Evolutionary conservation across 1,139 yeast species (phyloP), one percentile per base, ranked within the genome.

Genomic region (Protomyces gravidus): DNA sequence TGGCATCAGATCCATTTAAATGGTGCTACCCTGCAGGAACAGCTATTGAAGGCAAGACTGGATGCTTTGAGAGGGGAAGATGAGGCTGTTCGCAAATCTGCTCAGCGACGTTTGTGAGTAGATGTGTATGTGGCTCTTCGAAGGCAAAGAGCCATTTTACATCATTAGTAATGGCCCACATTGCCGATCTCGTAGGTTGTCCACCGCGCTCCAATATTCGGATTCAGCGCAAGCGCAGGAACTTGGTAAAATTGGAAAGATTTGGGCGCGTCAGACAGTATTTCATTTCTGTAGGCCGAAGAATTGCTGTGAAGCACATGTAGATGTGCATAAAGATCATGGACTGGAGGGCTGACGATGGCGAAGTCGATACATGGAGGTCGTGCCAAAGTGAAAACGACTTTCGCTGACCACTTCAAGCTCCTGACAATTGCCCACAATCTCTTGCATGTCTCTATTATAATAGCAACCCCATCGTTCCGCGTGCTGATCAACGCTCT

Each of bases 381-480:
- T 89, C 1, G 97, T 86, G n/a, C 98, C 97, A 64, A 92, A 78
- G 74, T 92, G 97, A 26, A 83, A 84, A 66, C 95, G 77, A 65
- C 82, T 82, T 67, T 87, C 89, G 65, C 82, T 83, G 1, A 90
- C 87, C 45, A 92, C 79, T 66, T 87, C 94, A 63, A 92, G 77
- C 0, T 95, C 96, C 13, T 95, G 85, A 30, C 58, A 53, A 63
- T 82, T 83, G 68, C 86, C 90, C 30, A 92, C 78, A 58, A 92
- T 78, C 67, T 85, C 92, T 33, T 89, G 95, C 66, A 92, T 88
- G 69, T 92, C 97, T 65, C 92, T 76, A 69, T 92, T 92, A 97
- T 97, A 92, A 69, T 97, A 77, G 73, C 98, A 92, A 2, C 97
- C 97, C 97, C 97, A 92, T 11, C 86, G 84, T 65, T 86, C 80